phyloP scores from a whole-genome alignment of 192 early-diverging fungal species.

The Thamnidium elegans region DNA sequence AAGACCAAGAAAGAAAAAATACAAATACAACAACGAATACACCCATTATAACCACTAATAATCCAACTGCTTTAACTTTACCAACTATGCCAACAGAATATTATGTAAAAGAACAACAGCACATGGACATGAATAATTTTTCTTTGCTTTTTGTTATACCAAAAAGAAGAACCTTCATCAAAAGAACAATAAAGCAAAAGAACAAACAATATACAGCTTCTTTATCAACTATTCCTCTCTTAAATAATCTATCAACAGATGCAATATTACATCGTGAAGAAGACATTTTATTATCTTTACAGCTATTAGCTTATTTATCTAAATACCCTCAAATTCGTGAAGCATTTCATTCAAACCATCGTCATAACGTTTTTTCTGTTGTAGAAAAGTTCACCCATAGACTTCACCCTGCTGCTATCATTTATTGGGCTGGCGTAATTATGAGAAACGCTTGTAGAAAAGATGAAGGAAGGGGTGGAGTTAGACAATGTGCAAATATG shows the following conservation, averaged over 20 bases:
- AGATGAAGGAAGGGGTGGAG: conserved; percentile 65
- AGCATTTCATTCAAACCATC: conserved; percentile 47
- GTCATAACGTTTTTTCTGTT: conserved; percentile 70
- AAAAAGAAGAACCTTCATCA: conserved; percentile 25
- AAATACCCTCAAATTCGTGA: conserved; percentile 86
- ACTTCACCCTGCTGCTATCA: conserved; percentile 60
- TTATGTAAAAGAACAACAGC: conserved; percentile 4
- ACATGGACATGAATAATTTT: conserved; percentile 16
- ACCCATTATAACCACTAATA: not conserved
- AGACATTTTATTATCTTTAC: conserved; percentile 78
- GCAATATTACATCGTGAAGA: conserved; percentile 67
- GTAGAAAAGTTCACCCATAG: conserved; percentile 75
- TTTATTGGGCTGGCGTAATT: conserved; percentile 73
- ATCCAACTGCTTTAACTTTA: conserved; percentile 2
- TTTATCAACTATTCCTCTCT: conserved; percentile 30
- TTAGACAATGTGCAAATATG: conserved; percentile 77
- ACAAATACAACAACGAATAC: not conserved
- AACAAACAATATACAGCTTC: conserved; percentile 19
- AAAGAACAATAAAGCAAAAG: conserved; percentile 7
- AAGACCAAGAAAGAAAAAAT: conserved; percentile 36
- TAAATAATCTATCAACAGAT: conserved; percentile 36
- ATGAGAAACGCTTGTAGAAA: conserved; percentile 82
- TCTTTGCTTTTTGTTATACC: conserved; percentile 9
- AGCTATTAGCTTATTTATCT: conserved; percentile 84
- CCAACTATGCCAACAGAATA: not conserved